Evolutionary conservation across 306 rosid genomes (phyloP), one percentile per base, ranked within the genome.

Genomic region (Fragaria vesca): DNA sequence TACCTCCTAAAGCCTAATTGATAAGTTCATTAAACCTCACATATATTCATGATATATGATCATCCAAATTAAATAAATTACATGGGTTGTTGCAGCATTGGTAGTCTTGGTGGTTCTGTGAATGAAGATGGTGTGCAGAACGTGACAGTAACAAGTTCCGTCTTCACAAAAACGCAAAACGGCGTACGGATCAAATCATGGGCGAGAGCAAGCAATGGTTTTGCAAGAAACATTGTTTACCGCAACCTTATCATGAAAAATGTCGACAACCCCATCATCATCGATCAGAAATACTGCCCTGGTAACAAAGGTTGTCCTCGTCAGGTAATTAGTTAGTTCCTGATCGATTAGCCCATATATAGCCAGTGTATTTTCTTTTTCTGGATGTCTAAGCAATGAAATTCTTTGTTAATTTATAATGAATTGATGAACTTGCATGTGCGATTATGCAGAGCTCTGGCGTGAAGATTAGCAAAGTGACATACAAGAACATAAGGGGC

Each of bases 401-500:
- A 4, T 4, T 60, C 36, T 61, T 61, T 7, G 38, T 28, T 61
- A 4, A 36, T 4, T 58, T 58, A 0, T n/a, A 26, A 28, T 60
- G 7, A 26, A 54, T n/a, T 18, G 6, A 60, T 11, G 17, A 24
- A 60, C 36, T 4, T 61, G 67, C 40, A 5, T 36, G 40, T 26
- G 17, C 2, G 11, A 36, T 36, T 10, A 26, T 30, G 52, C n/a
- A 72, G 90, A 77, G 12, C 73, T 90, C 92, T 8, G 86, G 90
- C 0, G 92, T 90, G 80, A 83, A 86, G 76, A 85, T 88, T n/a
- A 88, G 87, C 46, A 12, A 54, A 4, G 87, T 90, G 57, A 81
- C 84, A 16, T 90, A 74, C 85, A 79, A 76, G 34, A 75, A 88
- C 21, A 85, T 88, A 85, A 71, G 13, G 15, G 95, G 95, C 32